A percentile compares a stretch with the other conserved stretches of the same genome.
phyloP scores from a whole-genome alignment of 768 basidiomycete species.

The Agrocybe pediades region DNA sequence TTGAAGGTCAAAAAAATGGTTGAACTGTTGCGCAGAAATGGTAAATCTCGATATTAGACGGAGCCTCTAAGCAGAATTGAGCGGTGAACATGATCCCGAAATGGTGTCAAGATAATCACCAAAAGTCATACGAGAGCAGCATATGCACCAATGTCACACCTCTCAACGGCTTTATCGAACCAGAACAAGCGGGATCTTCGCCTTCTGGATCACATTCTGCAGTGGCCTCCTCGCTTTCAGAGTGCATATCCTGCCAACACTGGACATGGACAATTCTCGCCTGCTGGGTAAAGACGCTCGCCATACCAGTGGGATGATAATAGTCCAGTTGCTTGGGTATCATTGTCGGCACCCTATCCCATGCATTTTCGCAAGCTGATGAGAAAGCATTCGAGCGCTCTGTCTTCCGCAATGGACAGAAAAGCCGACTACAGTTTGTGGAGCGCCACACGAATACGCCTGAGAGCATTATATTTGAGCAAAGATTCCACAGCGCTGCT shows the following conservation, averaged over 20 bases:
- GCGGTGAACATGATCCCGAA: slow-evolving; percentile 15
- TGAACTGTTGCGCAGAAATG: no score
- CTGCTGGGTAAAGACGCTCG: neutral
- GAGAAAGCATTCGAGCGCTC: neutral
- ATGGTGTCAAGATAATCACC: slow-evolving; percentile 2
- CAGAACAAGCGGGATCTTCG: slow-evolving; percentile 52
- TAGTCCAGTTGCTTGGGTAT: slow-evolving; percentile 50
- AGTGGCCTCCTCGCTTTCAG: slow-evolving; percentile 40
- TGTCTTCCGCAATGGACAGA: neutral
- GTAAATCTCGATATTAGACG: no score
- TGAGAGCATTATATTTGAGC: slow-evolving; percentile 3
- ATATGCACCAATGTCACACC: slow-evolving; percentile 49
- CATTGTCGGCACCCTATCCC: slow-evolving; percentile 49
- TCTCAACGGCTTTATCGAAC: slow-evolving; percentile 40
- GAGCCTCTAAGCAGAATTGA: slow-evolving; percentile 11
- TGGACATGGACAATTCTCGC: slow-evolving; percentile 34
- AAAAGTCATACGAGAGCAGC: neutral
- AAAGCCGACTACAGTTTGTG: slow-evolving; percentile 44
- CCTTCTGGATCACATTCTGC: slow-evolving; percentile 44
- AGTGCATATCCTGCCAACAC: slow-evolving; percentile 50
- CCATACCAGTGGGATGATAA: slow-evolving; percentile 52
- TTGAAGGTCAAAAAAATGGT: no score
- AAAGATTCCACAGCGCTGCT: neutral
- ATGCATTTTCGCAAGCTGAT: neutral
- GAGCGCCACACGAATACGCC: slow-evolving; percentile 54